Conservation (phyloP, 179 eudicot genomes). For the Silene vulgaris region DNA sequence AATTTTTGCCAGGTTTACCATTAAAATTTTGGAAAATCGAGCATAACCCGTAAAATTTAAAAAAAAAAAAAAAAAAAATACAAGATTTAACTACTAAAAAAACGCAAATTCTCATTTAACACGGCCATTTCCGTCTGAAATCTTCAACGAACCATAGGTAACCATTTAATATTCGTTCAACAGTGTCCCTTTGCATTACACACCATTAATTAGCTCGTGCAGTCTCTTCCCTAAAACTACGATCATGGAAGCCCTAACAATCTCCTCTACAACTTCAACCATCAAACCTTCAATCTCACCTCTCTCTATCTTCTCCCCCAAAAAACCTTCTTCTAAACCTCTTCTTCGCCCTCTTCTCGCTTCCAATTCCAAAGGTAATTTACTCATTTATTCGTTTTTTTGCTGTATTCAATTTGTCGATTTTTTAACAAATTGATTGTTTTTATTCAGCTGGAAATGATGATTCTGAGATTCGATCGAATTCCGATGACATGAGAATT, state of each 20-base stretch:
- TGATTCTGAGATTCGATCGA: conserved; percentile 49
- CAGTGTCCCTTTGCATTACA: neutral
- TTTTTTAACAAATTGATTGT: neutral
- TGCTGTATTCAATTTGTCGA: neutral
- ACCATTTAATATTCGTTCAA: no score
- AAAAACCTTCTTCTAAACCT: conserved; percentile 27
- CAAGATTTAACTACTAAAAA: no score
- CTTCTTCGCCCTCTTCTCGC: conserved; percentile 40
- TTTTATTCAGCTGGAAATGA: conserved; percentile 41
- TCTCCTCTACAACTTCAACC: conserved; percentile 21
- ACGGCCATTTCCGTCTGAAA: no score
- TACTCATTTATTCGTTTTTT: neutral
- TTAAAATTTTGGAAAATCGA: no score
- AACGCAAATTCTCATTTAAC: no score
- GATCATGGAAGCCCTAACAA: conserved; percentile 42
- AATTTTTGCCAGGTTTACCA: no score
- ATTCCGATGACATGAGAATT: conserved; percentile 37
- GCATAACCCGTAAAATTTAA: no score
- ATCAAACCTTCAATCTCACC: conserved; percentile 31
- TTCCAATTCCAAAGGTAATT: conserved; percentile 52
- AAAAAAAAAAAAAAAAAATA: no score
- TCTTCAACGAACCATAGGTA: no score
- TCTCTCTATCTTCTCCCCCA: conserved; percentile 42
- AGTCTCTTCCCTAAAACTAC: neutral
- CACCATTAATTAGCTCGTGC: neutral